These are phyloP conservation scores for Ophiosphaerella korrae DNA, from an alignment of 2,329 filamentous ascomycete genomes.

Conservation along the genomic window DNA sequence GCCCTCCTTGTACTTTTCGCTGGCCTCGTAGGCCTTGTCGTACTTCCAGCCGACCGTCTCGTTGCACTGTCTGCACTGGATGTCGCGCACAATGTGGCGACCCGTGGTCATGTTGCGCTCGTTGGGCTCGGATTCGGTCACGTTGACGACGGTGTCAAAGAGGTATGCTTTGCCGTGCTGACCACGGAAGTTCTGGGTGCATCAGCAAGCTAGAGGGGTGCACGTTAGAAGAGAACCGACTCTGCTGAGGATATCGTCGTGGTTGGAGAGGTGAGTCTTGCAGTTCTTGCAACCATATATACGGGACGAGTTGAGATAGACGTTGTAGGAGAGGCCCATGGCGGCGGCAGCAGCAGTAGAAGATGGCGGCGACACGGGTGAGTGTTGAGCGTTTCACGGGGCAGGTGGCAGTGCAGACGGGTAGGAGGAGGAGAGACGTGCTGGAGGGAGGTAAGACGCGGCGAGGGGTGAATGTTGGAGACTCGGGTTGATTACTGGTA, in stretches of 20 bases:
- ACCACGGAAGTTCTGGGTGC: constrained; percentile 86
- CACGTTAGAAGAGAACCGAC: constrained; percentile 58
- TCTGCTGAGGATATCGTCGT: constrained; percentile 93
- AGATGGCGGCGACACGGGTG: no score
- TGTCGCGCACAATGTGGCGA: constrained; percentile 91
- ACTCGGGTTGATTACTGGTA: not conserved
- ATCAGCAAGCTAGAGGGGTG: constrained; percentile 6
- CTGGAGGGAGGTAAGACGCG: constrained; percentile 3
- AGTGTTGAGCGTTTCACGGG: no score
- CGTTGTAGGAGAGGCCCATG: constrained; percentile 92
- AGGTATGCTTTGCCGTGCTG: constrained; percentile 98
- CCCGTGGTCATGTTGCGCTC: constrained; percentile 99
- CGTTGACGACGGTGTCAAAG: constrained; percentile 92
- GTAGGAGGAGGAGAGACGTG: no score
- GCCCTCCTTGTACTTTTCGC: constrained; percentile 98
- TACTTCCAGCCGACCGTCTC: constrained; percentile 98
- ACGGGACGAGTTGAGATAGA: constrained; percentile 82
- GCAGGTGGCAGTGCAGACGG: no score
- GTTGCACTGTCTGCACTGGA: constrained; percentile 87
- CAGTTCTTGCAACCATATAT: constrained; percentile 92
- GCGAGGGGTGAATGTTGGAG: constrained; percentile 19
- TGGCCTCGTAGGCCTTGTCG: constrained; percentile 90
- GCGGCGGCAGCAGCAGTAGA: not conserved
- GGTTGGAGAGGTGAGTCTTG: constrained; percentile 93
- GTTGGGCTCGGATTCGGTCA: constrained; percentile 78